phyloP scores from a whole-genome alignment of 176 grass and related monocot genomes.

The Cocos nucifera region DNA sequence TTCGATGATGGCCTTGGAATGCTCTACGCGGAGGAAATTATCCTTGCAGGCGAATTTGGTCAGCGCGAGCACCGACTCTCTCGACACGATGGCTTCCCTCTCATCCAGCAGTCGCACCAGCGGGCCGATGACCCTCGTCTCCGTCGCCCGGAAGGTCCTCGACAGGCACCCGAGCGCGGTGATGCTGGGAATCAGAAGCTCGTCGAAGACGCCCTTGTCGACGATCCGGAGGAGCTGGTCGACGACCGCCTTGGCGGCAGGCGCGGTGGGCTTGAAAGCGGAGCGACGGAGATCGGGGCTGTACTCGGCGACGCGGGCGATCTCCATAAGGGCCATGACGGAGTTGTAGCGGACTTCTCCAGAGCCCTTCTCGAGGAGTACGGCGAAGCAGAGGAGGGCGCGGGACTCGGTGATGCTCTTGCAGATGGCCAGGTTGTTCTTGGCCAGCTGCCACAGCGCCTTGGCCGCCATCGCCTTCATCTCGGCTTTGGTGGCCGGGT shows the following conservation, averaged over 20 bases:
- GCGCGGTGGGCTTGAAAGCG: slow-evolving; percentile 74
- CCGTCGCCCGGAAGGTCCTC: slow-evolving; percentile 72
- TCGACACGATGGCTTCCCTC: slow-evolving; percentile 37
- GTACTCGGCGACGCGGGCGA: slow-evolving; percentile 66
- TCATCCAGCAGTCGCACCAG: slow-evolving; percentile 78
- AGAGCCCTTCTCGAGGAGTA: slow-evolving; percentile 51
- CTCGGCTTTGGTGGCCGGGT: slow-evolving; percentile 42
- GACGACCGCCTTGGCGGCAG: slow-evolving; percentile 44
- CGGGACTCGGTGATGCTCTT: slow-evolving; percentile 82
- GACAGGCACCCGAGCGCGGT: slow-evolving; percentile 66
- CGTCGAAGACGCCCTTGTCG: slow-evolving; percentile 35
- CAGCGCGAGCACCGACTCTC: slow-evolving; percentile 69
- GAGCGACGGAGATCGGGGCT: slow-evolving; percentile 61
- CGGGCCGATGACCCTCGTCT: slow-evolving; percentile 69
- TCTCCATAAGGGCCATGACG: slow-evolving; percentile 78
- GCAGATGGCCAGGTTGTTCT: slow-evolving; percentile 44
- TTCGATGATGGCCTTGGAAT: slow-evolving; percentile 66
- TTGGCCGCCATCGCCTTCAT: slow-evolving; percentile 95
- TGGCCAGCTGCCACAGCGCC: slow-evolving; percentile 63
- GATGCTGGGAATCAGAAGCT: slow-evolving; percentile 54
- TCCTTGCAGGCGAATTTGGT: slow-evolving; percentile 77
- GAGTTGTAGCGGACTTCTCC: slow-evolving; percentile 59
- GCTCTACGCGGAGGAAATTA: slow-evolving; percentile 63
- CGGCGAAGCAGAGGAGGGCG: slow-evolving; percentile 82
- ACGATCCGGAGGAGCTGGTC: slow-evolving; percentile 64